These are phyloP conservation scores for Candida dendrica DNA, from an alignment of 805 yeast species.

Conservation along the genomic window DNA sequence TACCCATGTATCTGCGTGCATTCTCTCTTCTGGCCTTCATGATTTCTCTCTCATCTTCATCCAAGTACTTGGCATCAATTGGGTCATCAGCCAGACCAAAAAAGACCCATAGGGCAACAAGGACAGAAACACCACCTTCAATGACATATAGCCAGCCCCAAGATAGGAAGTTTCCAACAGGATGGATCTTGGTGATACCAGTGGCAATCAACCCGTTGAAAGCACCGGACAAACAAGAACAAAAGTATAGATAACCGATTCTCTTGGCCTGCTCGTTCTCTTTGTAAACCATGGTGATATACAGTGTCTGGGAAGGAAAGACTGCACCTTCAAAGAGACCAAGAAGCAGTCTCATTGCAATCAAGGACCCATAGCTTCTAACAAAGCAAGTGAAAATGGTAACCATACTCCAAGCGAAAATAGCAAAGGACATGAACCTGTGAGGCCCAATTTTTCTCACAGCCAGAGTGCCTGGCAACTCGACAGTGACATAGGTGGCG, in stretches of 20 bases:
- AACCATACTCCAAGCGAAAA: constrained; percentile 26
- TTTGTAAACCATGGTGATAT: constrained; percentile 29
- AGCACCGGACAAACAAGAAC: constrained; percentile 36
- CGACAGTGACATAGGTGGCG: constrained; percentile 31
- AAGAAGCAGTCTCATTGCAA: constrained; percentile 32
- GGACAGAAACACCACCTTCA: constrained; percentile 35
- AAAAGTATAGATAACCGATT: constrained; percentile 31
- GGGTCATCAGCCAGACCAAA: constrained; percentile 37
- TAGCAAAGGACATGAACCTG: constrained; percentile 16
- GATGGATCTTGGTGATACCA: constrained; percentile 25
- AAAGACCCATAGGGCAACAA: constrained; percentile 29
- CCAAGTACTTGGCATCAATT: constrained; percentile 34
- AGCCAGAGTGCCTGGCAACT: constrained; percentile 26
- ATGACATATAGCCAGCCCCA: constrained; percentile 38
- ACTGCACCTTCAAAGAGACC: constrained; percentile 39
- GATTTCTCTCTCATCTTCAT: constrained; percentile 22
- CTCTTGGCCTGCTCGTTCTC: constrained; percentile 30
- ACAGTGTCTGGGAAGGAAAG: constrained; percentile 30
- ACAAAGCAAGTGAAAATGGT: constrained; percentile 27
- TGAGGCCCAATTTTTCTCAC: constrained; percentile 15
- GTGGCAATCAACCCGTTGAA: constrained; percentile 37
- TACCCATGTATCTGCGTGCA: constrained; percentile 22
- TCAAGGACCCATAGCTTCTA: constrained; percentile 24
- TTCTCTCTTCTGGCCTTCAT: constrained; percentile 22
- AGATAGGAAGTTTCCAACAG: constrained; percentile 29